A percentile compares a stretch with the other conserved stretches of the same genome.
These are phyloP conservation scores for Scolecobasidium constrictum DNA, from an alignment of 2,329 filamentous ascomycete species.

Conservation along the genomic window DNA sequence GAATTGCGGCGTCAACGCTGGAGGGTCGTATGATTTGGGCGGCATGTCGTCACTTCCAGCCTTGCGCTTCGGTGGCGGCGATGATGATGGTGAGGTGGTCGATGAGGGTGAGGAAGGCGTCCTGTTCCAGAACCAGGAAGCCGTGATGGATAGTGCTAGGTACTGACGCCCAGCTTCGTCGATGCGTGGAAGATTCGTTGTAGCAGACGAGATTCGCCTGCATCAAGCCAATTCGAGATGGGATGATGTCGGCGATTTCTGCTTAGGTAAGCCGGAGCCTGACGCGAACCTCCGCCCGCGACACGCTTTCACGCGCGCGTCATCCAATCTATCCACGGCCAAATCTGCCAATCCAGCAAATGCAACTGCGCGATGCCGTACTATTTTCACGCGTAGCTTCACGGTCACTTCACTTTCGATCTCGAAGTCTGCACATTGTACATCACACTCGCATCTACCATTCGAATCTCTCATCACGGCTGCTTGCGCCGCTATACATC, in stretches of 20 bases:
- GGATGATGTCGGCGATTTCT: too few species aligned
- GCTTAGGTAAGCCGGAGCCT: too few species aligned
- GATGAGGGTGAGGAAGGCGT: slow-evolving; percentile 4
- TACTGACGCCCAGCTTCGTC: not conserved
- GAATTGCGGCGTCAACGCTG: slow-evolving; percentile 35
- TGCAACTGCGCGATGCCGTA: not conserved
- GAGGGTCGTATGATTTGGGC: slow-evolving; percentile 30
- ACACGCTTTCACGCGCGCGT: too few species aligned
- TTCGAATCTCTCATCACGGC: too few species aligned
- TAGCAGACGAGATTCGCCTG: too few species aligned
- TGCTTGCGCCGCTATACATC: not conserved
- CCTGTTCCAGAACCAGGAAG: slow-evolving; percentile 12
- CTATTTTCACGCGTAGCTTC: not conserved
- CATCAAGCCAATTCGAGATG: too few species aligned
- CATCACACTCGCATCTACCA: too few species aligned
- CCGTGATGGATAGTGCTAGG: slow-evolving; percentile 9
- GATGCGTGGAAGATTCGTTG: not conserved
- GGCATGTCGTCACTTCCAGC: slow-evolving; percentile 19
- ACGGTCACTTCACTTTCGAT: too few species aligned
- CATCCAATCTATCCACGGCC: too few species aligned
- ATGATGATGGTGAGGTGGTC: slow-evolving; percentile 9
- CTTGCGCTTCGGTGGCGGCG: slow-evolving; percentile 10
- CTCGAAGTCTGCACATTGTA: too few species aligned
- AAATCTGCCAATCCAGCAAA: too few species aligned
- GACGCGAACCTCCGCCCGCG: too few species aligned